Evolutionary conservation across 2,329 filamentous ascomycete genomes (phyloP).

Genomic region (Cercospora sp.): DNA sequence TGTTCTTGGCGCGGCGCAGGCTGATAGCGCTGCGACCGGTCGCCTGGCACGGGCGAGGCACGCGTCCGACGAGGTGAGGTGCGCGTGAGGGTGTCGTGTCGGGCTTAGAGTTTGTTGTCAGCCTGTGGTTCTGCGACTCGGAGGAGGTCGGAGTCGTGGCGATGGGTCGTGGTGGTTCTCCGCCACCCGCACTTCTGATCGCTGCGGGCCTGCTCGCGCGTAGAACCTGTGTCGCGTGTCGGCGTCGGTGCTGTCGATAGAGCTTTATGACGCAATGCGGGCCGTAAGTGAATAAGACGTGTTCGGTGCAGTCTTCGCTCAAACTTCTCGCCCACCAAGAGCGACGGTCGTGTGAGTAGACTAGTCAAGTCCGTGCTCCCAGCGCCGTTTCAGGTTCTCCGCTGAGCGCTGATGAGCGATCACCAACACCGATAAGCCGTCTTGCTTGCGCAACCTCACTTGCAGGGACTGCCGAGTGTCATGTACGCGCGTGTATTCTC

Average conservation of each 20-base stretch:
- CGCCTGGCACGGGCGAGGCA: constrained; percentile 10
- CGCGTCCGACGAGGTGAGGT: constrained; percentile 7
- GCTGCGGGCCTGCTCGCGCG: neutral
- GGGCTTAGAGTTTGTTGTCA: constrained; percentile 8
- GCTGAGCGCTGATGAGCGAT: neutral
- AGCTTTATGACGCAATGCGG: constrained; percentile 15
- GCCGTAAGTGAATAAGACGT: constrained; percentile 11
- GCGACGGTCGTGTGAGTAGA: constrained; percentile 10
- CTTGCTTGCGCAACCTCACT: neutral
- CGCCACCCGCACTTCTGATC: neutral
- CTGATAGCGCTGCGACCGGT: constrained; percentile 12
- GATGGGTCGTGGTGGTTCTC: constrained; percentile 7
- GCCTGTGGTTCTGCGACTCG: constrained; percentile 17
- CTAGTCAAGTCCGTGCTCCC: neutral
- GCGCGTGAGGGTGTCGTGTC: constrained; percentile 1
- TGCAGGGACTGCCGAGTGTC: neutral
- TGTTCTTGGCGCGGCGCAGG: constrained; percentile 11
- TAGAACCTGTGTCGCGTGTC: constrained; percentile 10
- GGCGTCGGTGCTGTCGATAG: neutral
- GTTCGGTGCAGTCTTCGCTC: constrained; percentile 8
- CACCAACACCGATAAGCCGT: neutral
- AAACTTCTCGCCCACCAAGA: constrained; percentile 8
- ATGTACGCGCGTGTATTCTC: neutral
- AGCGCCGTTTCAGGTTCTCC: constrained; percentile 4
- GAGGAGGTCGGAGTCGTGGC: constrained; percentile 15